Base-by-base conservation (phyloP, 345 rosid species). In the Eucalyptus paniculata region DNA sequence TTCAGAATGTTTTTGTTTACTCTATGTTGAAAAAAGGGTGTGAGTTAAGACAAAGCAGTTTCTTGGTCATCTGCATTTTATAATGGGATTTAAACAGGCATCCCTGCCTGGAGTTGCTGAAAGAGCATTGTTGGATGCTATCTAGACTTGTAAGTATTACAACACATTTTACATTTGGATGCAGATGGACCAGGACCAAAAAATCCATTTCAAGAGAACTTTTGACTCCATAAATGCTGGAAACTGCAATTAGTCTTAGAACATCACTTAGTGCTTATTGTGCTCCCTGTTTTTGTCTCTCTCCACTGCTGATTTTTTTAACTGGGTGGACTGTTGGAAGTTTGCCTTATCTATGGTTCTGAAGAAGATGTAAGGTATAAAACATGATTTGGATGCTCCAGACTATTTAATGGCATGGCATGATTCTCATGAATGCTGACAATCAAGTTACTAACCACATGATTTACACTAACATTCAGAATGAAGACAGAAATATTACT, bases 341-440 rank as follows among this genome's bases (percentile, higher is more conserved):
- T 92, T 93, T 90, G 98, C 98, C 88, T 96, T 94, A 90, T 93
- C 94, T 1, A 95, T 94, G 90, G 93, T 97, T 85, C 89, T 98
- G n/a, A 96, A 94, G 93, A 94, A 92, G 91, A 96, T 97, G 97
- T 97, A 97, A 54, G 92, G 98, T 86, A 30, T 96, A 90, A 92
- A 94, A 86, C 91, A 91, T 47, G 92, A 67, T 67, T 65, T 17
- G 42, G 42, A 67, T 67, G 80, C 40, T 67, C 80, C 80, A 17
- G 80, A 17, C 80, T 69, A 69, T 69, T 69, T 69, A 7, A 69
- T 0, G 14, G 81, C 81, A 69, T 5, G 81, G 26, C 58, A 53
- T 1, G 5, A 34, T 69, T 18, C 44, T 69, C 44, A 69, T 69
- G 42, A 69, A 69, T 69, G 81, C 81, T 10, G 42, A 69, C 26